phyloP scores from a whole-genome alignment of 495 filamentous ascomycete genomes.

The Pseudotulostoma volvatum region DNA sequence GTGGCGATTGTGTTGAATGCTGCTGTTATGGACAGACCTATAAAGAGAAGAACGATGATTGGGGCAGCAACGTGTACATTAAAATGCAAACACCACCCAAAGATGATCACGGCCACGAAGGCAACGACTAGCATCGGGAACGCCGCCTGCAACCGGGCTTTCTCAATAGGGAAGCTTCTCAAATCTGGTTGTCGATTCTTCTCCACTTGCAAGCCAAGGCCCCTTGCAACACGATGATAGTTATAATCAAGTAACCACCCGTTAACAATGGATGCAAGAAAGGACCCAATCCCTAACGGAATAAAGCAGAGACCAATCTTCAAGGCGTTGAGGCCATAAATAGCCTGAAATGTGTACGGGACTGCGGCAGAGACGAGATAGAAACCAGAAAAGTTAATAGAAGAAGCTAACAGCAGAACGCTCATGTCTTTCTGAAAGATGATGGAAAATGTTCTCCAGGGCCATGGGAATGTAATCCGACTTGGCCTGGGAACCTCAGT shows the following conservation, averaged over 20 bases:
- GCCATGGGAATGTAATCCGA: neutral
- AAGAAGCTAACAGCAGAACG: neutral
- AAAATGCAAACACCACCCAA: constrained; percentile 32
- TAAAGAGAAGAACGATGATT: constrained; percentile 25
- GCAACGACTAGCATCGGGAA: constrained; percentile 21
- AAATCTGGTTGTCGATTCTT: constrained; percentile 28
- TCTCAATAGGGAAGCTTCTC: constrained; percentile 24
- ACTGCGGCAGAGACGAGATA: constrained; percentile 9
- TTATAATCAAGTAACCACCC: constrained; percentile 28
- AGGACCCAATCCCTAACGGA: constrained; percentile 24
- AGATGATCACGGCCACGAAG: constrained; percentile 18
- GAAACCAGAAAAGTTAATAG: constrained; percentile 14
- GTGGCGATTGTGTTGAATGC: constrained; percentile 19
- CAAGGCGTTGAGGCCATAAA: constrained; percentile 26
- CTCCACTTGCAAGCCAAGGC: constrained; percentile 14
- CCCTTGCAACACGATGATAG: constrained; percentile 20
- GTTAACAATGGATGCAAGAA: constrained; percentile 18
- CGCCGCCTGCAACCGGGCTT: constrained; percentile 20
- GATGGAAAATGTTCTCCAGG: neutral
- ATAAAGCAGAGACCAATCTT: constrained; percentile 33
- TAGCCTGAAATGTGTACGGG: constrained; percentile 14
- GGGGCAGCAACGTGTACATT: constrained; percentile 17
- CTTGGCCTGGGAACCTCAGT: neutral
- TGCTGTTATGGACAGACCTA: constrained; percentile 16
- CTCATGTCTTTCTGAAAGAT: neutral